Evolutionary conservation across 371 early-diverging fungal genomes (phyloP).

Genomic region (Mortierella sp.): DNA sequence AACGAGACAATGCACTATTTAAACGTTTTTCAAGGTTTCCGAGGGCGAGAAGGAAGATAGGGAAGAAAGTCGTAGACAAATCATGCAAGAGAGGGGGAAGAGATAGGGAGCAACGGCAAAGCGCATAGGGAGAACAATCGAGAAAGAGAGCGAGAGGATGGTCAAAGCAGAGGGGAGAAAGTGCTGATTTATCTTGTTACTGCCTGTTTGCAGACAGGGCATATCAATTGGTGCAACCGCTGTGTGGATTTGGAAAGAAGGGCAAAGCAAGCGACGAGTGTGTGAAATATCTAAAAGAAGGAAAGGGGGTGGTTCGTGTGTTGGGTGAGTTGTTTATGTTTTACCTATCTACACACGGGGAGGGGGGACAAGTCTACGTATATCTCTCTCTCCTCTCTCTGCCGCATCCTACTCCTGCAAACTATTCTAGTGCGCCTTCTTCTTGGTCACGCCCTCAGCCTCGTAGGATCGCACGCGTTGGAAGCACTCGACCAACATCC

Average conservation of each 20-base stretch:
- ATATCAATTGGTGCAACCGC: background rate
- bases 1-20: background rate
- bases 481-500: constrained; percentile 56
- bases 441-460: background rate
- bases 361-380: background rate
- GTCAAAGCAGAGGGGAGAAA: background rate
- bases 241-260: background rate
- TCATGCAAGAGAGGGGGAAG: background rate
- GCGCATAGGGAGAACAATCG: background rate
- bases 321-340: background rate
- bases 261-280: background rate
- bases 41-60: background rate
- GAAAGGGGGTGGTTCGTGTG: background rate
- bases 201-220: background rate
- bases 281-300: background rate
- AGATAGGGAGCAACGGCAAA: background rate
- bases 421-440: constrained; percentile 22
- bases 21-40: background rate
- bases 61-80: background rate
- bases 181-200: background rate
- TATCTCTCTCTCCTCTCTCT: too few species aligned
- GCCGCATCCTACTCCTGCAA: background rate
- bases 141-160: too few species aligned
- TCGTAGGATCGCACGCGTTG: constrained; percentile 47
- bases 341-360: background rate